Conservation (phyloP, 2,329 filamentous ascomycete species). For the Fragosphaeria purpurea region DNA sequence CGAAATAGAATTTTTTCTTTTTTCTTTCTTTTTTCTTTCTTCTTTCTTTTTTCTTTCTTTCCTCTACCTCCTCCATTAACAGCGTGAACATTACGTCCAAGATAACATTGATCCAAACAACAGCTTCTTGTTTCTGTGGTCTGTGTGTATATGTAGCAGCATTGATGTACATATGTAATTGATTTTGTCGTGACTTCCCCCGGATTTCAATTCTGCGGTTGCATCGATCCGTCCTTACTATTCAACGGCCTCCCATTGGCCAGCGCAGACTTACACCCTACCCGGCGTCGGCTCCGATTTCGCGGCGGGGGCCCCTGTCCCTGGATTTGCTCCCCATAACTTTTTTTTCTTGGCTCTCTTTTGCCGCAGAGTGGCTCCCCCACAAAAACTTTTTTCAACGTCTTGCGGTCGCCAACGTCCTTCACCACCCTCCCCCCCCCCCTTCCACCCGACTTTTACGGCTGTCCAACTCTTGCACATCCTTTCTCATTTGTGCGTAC, state of each 20-base stretch:
- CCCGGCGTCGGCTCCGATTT: slow-evolving; percentile 8
- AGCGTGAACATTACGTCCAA: no score
- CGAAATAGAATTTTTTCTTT: no score
- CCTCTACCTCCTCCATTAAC: no score
- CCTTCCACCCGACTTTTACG: neutral
- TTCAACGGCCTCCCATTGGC: slow-evolving; percentile 6
- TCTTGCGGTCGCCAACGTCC: neutral
- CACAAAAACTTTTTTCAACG: slow-evolving; percentile 3
- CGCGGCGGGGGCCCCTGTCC: slow-evolving; percentile 7
- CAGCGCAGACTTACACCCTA: neutral
- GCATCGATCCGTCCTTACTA: no score
- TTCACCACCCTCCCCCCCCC: neutral
- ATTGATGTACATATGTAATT: no score
- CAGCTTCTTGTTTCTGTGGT: no score
- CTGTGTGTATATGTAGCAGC: no score
- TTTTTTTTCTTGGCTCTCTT: slow-evolving; percentile 2
- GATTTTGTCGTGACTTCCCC: no score
- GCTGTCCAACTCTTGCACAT: neutral
- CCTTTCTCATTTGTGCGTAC: neutral
- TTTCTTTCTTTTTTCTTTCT: no score
- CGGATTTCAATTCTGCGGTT: no score
- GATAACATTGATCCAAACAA: no score
- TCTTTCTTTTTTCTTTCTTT: no score
- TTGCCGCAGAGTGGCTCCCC: neutral
- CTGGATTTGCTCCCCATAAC: slow-evolving; percentile 5